phyloP scores from a whole-genome alignment of 2,329 filamentous ascomycete genomes.

The Pseudodiploospora longispora region DNA sequence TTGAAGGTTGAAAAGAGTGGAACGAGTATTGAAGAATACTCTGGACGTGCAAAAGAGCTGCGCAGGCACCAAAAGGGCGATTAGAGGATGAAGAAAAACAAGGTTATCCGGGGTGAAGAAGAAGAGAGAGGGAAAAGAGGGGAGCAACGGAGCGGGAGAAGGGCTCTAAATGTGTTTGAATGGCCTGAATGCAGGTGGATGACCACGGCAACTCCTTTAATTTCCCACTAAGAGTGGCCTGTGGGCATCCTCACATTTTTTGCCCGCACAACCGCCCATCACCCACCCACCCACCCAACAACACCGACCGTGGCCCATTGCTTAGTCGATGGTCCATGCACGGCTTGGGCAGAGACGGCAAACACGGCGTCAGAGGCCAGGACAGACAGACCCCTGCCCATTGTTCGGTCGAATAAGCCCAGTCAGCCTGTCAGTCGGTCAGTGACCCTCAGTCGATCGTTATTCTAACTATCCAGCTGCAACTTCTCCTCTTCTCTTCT shows the following conservation, averaged over 20 bases:
- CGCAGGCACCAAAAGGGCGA: conserved; percentile 1
- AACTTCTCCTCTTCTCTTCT: too few relatives aligned
- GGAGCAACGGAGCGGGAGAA: neutral
- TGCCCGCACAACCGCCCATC: neutral
- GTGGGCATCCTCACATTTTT: too few relatives aligned
- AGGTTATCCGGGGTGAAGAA: conserved; percentile 7
- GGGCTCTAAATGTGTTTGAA: neutral
- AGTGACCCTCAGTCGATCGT: too few relatives aligned
- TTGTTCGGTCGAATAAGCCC: too few relatives aligned
- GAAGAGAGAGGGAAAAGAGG: conserved; percentile 7
- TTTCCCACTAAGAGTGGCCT: conserved; percentile 4
- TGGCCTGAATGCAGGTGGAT: neutral
- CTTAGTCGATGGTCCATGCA: too few relatives aligned
- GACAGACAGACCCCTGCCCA: too few relatives aligned
- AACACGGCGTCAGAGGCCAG: too few relatives aligned
- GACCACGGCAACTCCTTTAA: conserved; percentile 10
- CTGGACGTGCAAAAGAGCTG: conserved; percentile 12
- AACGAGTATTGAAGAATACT: conserved; percentile 21
- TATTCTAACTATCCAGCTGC: too few relatives aligned
- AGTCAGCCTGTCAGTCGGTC: too few relatives aligned
- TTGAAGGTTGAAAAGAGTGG: conserved; percentile 13
- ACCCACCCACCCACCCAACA: neutral
- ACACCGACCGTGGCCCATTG: neutral
- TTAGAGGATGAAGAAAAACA: conserved; percentile 1
- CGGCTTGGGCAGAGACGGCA: too few relatives aligned